A percentile compares a stretch with the other conserved stretches of the same genome.
Conservation (phyloP, 495 filamentous ascomycete species). For the Penicillium diatomitis region DNA sequence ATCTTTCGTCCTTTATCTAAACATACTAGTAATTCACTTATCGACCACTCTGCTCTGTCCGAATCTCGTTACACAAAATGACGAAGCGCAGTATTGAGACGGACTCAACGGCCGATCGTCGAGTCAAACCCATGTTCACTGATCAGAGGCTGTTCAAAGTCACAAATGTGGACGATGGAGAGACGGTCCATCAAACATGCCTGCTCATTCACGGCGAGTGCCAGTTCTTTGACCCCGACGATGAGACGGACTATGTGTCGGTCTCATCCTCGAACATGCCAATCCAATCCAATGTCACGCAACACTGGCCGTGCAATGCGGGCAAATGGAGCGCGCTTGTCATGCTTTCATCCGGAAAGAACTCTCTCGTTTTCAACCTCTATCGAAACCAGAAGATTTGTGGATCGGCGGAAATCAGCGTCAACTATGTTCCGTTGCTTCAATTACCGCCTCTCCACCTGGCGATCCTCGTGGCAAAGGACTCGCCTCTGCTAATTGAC, state of each 20-base stretch:
- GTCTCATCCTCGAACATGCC: conserved; percentile 2
- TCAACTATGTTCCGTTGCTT: conserved; percentile 22
- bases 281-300: neutral
- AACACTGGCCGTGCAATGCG: conserved; percentile 9
- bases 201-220: conserved; percentile 4
- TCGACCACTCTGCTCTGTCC: too few relatives aligned
- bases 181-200: conserved; percentile 9
- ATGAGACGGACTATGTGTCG: neutral
- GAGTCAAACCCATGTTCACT: neutral
- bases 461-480: conserved; percentile 38
- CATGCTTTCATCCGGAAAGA: conserved; percentile 11
- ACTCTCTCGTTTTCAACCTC: conserved; percentile 4
- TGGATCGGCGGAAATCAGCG: conserved; percentile 1
- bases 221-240: neutral
- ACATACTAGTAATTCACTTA: too few relatives aligned
- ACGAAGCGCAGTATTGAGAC: neutral
- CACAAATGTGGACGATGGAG: conserved; percentile 8
- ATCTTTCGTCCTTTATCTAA: too few relatives aligned
- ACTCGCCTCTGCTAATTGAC: conserved; percentile 34
- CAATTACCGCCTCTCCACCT: conserved; percentile 41
- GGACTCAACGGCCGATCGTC: neutral
- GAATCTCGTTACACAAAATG: neutral
- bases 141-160: conserved; percentile 6
- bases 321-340: conserved; percentile 12
- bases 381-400: neutral